Evolutionary conservation across 2,329 filamentous ascomycete species (phyloP), one percentile per base, ranked within the genome.

Genomic region (Ceratocystis cacaofunesta): DNA sequence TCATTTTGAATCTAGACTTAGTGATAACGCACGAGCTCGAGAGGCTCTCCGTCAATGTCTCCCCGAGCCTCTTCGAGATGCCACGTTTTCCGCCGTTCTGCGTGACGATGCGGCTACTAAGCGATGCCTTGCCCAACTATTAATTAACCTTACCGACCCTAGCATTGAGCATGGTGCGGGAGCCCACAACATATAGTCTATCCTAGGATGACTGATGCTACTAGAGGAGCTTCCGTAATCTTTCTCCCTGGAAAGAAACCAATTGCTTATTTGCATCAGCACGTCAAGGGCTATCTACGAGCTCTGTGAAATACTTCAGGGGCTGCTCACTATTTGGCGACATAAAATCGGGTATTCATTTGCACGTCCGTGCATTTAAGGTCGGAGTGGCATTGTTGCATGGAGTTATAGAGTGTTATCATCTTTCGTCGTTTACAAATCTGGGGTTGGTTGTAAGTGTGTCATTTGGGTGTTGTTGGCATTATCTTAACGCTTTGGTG

Each of bases 81-180:
- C 92, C 6, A 99, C 94, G 1, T 99, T 99, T 75, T 95, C 91
- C 7, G 92, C 92, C 0, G 94, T 99, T 57, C 85, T 99, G 43
- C 89, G 94, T 67, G 94, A 99, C 72, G 94, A 99, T 73, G 94
- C 94, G 15, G 94, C 94, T 1, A 99, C 94, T 0, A 99, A 99
- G 79, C 87, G 94, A 67, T 99, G 94, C 75, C 86, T 99, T 43
- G 90, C 92, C n/a, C 94, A 97, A 76, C 85, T 99, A 7, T 82
- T 97, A 68, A 95, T 97, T 77, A 97, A 97, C 73, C 84, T 99
- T 65, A 95, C 90, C 8, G 94, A 97, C 76, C 92, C 89, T 70
- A 87, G 92, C 67, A 86, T 80, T 64, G 82, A 84, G 61, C 72
- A 73, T 61, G 72, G 70, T 67, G 72, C 73, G 43, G 70, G 72